Evolutionary conservation across 805 yeast genomes (phyloP).

Genomic region (Yarrowia porcina): DNA sequence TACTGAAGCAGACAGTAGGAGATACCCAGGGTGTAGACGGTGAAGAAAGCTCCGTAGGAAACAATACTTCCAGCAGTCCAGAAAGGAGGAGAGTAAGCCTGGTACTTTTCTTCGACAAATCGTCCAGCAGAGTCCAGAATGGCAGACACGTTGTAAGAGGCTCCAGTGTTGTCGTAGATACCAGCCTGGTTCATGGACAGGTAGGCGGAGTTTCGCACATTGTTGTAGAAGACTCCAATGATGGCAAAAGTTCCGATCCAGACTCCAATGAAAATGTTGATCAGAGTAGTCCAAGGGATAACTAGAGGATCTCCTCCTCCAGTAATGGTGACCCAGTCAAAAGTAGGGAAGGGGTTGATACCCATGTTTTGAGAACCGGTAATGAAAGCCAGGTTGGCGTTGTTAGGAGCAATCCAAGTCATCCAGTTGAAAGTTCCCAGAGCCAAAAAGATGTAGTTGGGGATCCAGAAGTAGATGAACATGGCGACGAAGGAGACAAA

Average conservation of each 20-base stretch:
- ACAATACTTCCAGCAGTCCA: background rate
- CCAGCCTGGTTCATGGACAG: slow-evolving; percentile 55
- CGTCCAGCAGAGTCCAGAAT: slow-evolving; percentile 39
- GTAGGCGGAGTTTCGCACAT: slow-evolving; percentile 56
- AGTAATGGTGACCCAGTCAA: slow-evolving; percentile 42
- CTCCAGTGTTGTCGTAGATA: slow-evolving; percentile 53
- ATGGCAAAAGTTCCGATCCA: slow-evolving; percentile 34
- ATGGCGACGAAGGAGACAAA: slow-evolving; percentile 42
- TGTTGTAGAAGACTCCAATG: slow-evolving; percentile 49
- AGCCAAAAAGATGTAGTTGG: slow-evolving; percentile 61
- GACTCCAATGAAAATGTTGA: slow-evolving; percentile 26
- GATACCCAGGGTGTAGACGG: background rate
- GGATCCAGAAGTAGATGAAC: slow-evolving; percentile 63
- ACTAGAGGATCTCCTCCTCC: slow-evolving; percentile 23
- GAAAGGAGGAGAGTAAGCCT: slow-evolving; percentile 62
- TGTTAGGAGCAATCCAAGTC: slow-evolving; percentile 52
- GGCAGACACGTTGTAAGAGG: slow-evolving; percentile 46
- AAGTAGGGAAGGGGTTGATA: slow-evolving; percentile 44
- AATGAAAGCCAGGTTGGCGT: slow-evolving; percentile 56
- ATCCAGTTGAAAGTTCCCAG: slow-evolving; percentile 63
- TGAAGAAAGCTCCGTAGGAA: background rate
- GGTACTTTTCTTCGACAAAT: slow-evolving; percentile 48
- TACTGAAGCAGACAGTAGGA: slow-evolving; percentile 4
- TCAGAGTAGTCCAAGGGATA: slow-evolving; percentile 27
- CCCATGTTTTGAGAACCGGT: slow-evolving; percentile 50